These are phyloP conservation scores for Paramecium primaurelia DNA, from an alignment of 73 alveolate species.

Conservation along the genomic window DNA sequence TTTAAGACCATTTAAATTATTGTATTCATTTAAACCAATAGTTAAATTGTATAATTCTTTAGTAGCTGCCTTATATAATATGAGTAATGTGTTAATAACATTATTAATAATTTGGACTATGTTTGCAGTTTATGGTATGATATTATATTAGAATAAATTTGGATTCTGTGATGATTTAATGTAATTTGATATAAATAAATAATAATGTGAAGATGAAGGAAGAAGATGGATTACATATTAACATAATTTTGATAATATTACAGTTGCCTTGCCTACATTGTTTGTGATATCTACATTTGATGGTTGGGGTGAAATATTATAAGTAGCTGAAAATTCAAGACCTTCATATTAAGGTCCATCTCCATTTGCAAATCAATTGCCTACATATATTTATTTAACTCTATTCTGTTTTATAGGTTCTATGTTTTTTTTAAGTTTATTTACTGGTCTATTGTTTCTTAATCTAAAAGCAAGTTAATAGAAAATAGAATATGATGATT, in stretches of 20 bases:
- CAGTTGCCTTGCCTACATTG: neutral
- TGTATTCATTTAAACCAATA: neutral
- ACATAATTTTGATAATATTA: constrained; percentile 26
- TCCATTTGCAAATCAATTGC: neutral
- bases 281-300: constrained; percentile 32
- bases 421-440: constrained; percentile 29
- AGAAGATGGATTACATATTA: constrained; percentile 10
- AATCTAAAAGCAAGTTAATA: neutral
- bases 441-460: neutral
- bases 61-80: neutral
- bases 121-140: constrained; percentile 35
- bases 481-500: neutral
- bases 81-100: constrained; percentile 1
- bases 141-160: neutral
- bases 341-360: neutral
- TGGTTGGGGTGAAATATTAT: constrained; percentile 28
- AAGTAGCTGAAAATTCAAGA: constrained; percentile 27
- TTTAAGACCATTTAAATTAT: neutral
- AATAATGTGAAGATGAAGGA: neutral
- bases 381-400: neutral
- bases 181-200: neutral
- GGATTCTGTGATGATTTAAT: constrained; percentile 13
- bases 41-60: neutral
- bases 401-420: constrained; percentile 2
- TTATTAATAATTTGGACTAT: constrained; percentile 15